phyloP scores from a whole-genome alignment of 805 yeast species.

The Maudiozyma bulderi region DNA sequence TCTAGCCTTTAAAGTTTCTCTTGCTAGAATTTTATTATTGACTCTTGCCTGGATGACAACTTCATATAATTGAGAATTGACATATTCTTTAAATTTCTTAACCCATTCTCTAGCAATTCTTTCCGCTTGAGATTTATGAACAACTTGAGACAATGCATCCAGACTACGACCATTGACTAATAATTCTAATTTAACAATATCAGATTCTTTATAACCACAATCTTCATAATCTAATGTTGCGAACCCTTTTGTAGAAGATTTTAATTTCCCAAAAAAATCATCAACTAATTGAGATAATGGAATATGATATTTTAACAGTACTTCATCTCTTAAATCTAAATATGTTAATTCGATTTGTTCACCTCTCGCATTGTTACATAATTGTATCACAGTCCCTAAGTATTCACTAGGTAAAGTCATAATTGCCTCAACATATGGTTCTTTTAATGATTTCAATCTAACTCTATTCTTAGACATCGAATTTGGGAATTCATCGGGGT shows the following conservation, averaged over 20 bases:
- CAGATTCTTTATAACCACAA: constrained; percentile 72
- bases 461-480: constrained; percentile 20
- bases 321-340: constrained; percentile 64
- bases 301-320: constrained; percentile 62
- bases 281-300: constrained; percentile 89
- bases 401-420: constrained; percentile 89
- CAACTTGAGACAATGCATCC: constrained; percentile 85
- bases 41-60: constrained; percentile 88
- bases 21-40: constrained; percentile 69
- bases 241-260: constrained; percentile 83
- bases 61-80: constrained; percentile 79
- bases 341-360: constrained; percentile 70
- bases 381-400: constrained; percentile 73
- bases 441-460: constrained; percentile 44
- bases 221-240: constrained; percentile 94
- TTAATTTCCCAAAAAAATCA: constrained; percentile 88
- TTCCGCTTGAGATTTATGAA: constrained; percentile 74
- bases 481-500: constrained; percentile 90
- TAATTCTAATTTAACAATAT: constrained; percentile 78
- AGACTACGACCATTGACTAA: constrained; percentile 82
- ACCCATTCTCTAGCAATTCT: constrained; percentile 75
- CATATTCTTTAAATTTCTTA: constrained; percentile 64
- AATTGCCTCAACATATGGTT: constrained; percentile 83
- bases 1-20: constrained; percentile 89
- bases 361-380: constrained; percentile 81